phyloP scores from a whole-genome alignment of 495 filamentous ascomycete species.

The Bacidia gigantensis region DNA sequence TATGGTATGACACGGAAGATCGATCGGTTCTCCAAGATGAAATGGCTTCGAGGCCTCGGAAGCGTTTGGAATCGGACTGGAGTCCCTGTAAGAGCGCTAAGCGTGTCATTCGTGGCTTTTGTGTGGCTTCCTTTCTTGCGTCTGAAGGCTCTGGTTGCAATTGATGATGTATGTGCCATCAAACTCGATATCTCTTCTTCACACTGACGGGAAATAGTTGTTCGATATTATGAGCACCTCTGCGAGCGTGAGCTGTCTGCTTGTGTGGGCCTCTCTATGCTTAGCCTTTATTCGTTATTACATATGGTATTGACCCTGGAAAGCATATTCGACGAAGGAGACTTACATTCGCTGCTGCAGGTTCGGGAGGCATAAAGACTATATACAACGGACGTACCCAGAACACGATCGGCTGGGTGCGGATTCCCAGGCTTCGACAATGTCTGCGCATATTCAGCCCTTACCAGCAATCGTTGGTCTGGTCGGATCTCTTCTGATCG shows the following conservation, averaged over 20 bases:
- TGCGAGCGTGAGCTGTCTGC: constrained; percentile 26
- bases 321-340: constrained; percentile 1
- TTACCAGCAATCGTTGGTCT: constrained; percentile 9
- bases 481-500: constrained; percentile 8
- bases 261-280: constrained; percentile 34
- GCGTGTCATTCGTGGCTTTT: constrained; percentile 27
- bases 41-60: constrained; percentile 15
- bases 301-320: background rate
- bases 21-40: constrained; percentile 10
- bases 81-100: constrained; percentile 26
- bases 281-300: constrained; percentile 33
- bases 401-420: constrained; percentile 1
- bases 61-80: constrained; percentile 23
- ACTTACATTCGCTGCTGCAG: constrained; percentile 11
- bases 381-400: constrained; percentile 11
- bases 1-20: constrained; percentile 30
- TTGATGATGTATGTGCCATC: constrained; percentile 4
- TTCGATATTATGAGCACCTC: constrained; percentile 27
- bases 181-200: constrained; percentile 4
- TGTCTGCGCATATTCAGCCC: constrained; percentile 10
- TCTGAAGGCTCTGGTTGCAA: constrained; percentile 11
- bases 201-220: constrained; percentile 16
- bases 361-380: constrained; percentile 12
- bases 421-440: constrained; percentile 7
- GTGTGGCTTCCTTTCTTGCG: constrained; percentile 36